Evolutionary conservation across 371 early-diverging fungal genomes (phyloP).

Genomic region (Saksenaea oblongispora): DNA sequence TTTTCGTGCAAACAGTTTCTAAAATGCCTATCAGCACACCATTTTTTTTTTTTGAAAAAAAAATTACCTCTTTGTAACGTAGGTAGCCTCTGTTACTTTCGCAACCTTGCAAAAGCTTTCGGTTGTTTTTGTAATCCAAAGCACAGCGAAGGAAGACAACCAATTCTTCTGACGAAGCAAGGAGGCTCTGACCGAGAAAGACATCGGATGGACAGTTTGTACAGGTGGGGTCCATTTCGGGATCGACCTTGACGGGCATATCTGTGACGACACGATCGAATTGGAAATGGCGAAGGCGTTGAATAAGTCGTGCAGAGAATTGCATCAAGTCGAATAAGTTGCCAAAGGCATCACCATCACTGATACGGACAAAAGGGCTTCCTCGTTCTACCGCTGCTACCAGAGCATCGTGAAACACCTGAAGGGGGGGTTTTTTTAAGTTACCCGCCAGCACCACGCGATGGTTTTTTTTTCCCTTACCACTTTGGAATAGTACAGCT

Average conservation of each 20-base stretch:
- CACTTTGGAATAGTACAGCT: conserved; percentile 40
- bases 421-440: not conserved
- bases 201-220: conserved; percentile 1
- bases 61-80: conserved; percentile 23
- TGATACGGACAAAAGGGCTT: conserved; percentile 17
- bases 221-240: not conserved
- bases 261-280: not conserved
- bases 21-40: not conserved
- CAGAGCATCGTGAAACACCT: conserved; percentile 38
- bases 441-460: not conserved
- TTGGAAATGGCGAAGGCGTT: conserved; percentile 21
- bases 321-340: conserved; percentile 30
- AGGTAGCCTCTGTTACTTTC: conserved; percentile 24
- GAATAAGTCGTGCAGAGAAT: conserved; percentile 28
- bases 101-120: conserved; percentile 16
- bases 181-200: conserved; percentile 25
- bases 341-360: conserved; percentile 29
- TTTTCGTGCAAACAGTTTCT: conserved; percentile 27
- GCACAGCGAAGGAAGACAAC: conserved; percentile 36
- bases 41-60: too few species aligned
- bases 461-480: conserved; percentile 19
- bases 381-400: conserved; percentile 21
- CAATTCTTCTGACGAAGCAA: conserved; percentile 26
- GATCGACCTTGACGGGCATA: not conserved
- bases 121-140: conserved; percentile 36